phyloP scores from a whole-genome alignment of 495 filamentous ascomycete species.

The Annulohypoxylon maeteangense region DNA sequence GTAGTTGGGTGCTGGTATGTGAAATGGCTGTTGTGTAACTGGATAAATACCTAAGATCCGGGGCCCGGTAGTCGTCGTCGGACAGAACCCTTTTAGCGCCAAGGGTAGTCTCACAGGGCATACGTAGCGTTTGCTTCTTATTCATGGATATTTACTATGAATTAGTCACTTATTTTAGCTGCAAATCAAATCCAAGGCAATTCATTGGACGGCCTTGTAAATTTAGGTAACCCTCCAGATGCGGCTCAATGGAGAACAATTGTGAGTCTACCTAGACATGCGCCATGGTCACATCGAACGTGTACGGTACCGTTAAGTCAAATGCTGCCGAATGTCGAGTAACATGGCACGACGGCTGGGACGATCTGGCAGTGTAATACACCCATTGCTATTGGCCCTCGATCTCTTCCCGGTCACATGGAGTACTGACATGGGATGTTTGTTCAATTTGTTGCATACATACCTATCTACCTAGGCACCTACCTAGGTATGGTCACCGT shows the following conservation, averaged over 20 bases:
- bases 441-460: not conserved
- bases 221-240: constrained; percentile 11
- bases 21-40: not conserved
- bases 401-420: not conserved
- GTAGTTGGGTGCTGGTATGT: not conserved
- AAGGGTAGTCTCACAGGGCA: constrained; percentile 5
- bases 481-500: not conserved
- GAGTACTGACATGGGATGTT: not conserved
- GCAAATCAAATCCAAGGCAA: constrained; percentile 27
- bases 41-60: not conserved
- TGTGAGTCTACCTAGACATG: not conserved
- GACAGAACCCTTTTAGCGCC: constrained; percentile 3
- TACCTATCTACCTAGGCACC: not conserved
- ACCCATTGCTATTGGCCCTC: not conserved
- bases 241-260: constrained; percentile 28
- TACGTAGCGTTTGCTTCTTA: constrained; percentile 13
- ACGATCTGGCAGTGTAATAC: constrained; percentile 6
- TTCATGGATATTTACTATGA: not conserved
- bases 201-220: constrained; percentile 17
- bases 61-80: constrained; percentile 1
- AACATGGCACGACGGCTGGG: constrained; percentile 18
- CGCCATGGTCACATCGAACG: constrained; percentile 9
- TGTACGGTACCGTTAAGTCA: constrained; percentile 8
- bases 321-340: constrained; percentile 18
- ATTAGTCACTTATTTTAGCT: constrained; percentile 2